Conservation (phyloP, 2,329 filamentous ascomycete genomes). For the Rhynchosporium secalis region DNA sequence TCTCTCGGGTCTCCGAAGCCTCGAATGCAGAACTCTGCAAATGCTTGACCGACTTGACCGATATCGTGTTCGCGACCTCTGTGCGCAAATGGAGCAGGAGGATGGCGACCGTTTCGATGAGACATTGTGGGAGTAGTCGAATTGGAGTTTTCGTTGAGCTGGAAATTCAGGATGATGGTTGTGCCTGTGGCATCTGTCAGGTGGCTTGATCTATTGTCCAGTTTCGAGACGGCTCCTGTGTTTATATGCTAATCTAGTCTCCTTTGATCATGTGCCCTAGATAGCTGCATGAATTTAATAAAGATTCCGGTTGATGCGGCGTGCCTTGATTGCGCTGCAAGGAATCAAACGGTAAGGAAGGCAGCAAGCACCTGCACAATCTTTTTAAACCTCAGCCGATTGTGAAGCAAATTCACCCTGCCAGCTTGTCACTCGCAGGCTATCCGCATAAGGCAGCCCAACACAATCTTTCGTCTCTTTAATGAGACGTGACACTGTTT, state of each 20-base stretch:
- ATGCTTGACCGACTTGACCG: background rate
- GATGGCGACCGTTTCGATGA: background rate
- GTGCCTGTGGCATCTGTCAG: background rate
- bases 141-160: background rate
- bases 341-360: background rate
- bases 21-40: background rate
- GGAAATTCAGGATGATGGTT: background rate
- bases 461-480: no score
- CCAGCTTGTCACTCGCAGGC: no score
- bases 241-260: background rate
- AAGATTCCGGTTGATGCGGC: no score
- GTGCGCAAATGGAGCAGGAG: background rate
- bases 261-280: background rate
- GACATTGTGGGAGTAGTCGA: background rate
- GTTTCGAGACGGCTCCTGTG: background rate
- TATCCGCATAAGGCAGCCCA: no score
- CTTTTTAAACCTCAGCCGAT: no score
- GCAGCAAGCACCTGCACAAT: background rate
- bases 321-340: background rate
- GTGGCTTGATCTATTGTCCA: background rate
- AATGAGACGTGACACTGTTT: no score
- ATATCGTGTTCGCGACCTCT: slow-evolving; percentile 2
- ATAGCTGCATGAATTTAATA: background rate
- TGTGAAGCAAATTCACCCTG: no score
- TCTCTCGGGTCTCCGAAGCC: background rate